Evolutionary conservation across 75 land plant genomes (phyloP).

Genomic region (Adiantum capillusveneris): DNA sequence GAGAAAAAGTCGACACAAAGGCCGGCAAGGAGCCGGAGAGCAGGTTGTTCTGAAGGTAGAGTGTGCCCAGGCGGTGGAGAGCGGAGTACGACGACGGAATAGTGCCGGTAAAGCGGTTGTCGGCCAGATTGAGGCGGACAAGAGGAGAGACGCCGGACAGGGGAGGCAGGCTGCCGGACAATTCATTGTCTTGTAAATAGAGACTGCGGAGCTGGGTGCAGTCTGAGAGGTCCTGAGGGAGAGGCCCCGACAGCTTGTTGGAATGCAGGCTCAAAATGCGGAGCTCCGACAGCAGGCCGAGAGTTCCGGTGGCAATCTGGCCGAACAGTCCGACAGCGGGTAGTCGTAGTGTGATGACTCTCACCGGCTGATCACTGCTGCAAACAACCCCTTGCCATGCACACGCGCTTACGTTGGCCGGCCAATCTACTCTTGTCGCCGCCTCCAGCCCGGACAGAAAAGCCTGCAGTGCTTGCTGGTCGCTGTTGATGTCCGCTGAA

Average conservation of each 20-base stretch:
- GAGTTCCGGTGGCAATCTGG: slow-evolving; percentile 41
- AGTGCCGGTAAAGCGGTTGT: slow-evolving; percentile 48
- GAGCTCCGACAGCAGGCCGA: slow-evolving; percentile 46
- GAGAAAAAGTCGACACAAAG: slow-evolving; percentile 26
- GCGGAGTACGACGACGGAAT: slow-evolving; percentile 39
- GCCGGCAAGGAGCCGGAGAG: slow-evolving; percentile 50
- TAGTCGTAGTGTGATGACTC: slow-evolving; percentile 54
- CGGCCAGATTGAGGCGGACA: slow-evolving; percentile 45
- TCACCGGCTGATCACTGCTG: slow-evolving; percentile 19
- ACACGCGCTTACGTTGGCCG: slow-evolving; percentile 25
- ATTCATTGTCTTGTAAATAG: slow-evolving; percentile 53
- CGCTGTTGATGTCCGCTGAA: slow-evolving; percentile 2
- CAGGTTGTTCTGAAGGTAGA: slow-evolving; percentile 46
- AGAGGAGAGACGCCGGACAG: slow-evolving; percentile 21
- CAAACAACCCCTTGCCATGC: slow-evolving; percentile 41
- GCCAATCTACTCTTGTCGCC: slow-evolving; percentile 25
- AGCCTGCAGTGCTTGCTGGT: slow-evolving; percentile 30
- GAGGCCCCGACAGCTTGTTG: slow-evolving; percentile 51
- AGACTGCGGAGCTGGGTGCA: slow-evolving; percentile 39
- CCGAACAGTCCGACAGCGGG: slow-evolving; percentile 81
- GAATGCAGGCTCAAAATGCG: slow-evolving; percentile 62
- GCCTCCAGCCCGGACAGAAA: slow-evolving; percentile 30
- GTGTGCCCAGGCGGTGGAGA: slow-evolving; percentile 30
- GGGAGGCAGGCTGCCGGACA: slow-evolving; percentile 57
- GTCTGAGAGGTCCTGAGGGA: slow-evolving; percentile 60